phyloP scores from a whole-genome alignment of 148 eudicot genomes.

The Mesembryanthemum crystallinum region DNA sequence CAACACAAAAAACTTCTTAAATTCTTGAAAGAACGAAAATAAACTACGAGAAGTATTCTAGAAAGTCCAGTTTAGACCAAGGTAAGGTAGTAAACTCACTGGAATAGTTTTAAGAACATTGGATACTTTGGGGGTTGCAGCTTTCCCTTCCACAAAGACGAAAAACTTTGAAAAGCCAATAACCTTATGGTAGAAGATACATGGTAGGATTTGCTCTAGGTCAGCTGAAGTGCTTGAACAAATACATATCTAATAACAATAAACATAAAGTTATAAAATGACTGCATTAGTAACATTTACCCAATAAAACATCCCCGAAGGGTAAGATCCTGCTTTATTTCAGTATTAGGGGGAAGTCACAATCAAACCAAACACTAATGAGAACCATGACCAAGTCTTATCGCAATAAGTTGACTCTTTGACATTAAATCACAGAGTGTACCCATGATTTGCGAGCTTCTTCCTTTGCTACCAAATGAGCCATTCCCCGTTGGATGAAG shows the following conservation, averaged over 20 bases:
- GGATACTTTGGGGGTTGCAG: constrained; percentile 45
- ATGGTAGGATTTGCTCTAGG: constrained; percentile 71
- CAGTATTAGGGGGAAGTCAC: neutral
- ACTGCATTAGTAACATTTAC: neutral
- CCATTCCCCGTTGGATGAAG: too few relatives aligned
- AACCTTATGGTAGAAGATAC: constrained; percentile 78
- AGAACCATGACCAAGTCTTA: too few relatives aligned
- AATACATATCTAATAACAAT: constrained; percentile 50
- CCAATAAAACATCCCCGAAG: too few relatives aligned
- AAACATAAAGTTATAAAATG: neutral
- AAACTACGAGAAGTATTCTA: neutral
- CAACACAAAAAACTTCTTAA: neutral
- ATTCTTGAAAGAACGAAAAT: neutral
- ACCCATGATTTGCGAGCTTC: too few relatives aligned
- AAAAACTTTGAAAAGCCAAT: constrained; percentile 52
- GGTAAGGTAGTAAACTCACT: constrained; percentile 37
- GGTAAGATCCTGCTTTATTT: too few relatives aligned
- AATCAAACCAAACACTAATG: too few relatives aligned
- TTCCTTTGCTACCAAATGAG: too few relatives aligned
- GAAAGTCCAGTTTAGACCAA: neutral
- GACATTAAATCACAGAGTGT: too few relatives aligned
- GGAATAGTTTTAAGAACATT: constrained; percentile 59
- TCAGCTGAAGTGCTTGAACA: constrained; percentile 82
- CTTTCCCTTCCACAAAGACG: constrained; percentile 71
- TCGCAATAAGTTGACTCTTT: too few relatives aligned